Base-by-base conservation (phyloP, 495 filamentous ascomycete genomes). In the Hyaloscypha finlandica region DNA sequence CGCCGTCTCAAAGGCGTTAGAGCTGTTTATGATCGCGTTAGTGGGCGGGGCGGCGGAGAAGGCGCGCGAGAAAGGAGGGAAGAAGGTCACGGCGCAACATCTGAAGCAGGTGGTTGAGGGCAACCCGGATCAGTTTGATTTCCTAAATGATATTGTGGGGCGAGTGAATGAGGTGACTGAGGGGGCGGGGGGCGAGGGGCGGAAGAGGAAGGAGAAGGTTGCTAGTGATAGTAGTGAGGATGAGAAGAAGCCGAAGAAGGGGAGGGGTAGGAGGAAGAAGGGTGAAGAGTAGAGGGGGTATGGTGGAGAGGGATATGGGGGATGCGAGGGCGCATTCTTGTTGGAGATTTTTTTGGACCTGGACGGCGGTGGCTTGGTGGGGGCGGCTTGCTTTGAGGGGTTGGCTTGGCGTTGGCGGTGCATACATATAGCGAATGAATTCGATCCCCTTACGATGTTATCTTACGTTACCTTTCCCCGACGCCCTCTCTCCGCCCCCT, bases 1-100 rank as follows among this genome's bases (percentile, higher is more conserved):
- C 72, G 93, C 91, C 57, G 94, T 97, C 60, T 92, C 85, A 69
- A 97, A 98, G 79, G 95, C 95, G 29, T 81, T 99, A 4, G 95
- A 99, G 80, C 84, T 99, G 20, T 99, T 99, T 76, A 98, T 98
- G 94, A 93, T 97, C 69, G 86, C 88, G 39, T 84, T 99, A 56
- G 93, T 97, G 56, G 90, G 88, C 37, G 93, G 92, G 77, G 90
- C 94, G 53, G 91, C 94, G 29, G 85, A 89, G 39, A 89, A 94
- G 72, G 94, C 94, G 56, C 88, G 87, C 55, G 86, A 89, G 63
- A 90, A 89, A 70, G 89, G 88, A 72, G 92, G 90, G 3, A 97
- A 97, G 79, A 89, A 93, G 67, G 91, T 99, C 70, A 94, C 91
- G 8, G 91, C 92, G 1, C 86, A 86, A 35, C 96, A 98, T 81